Evolutionary conservation across 2,329 filamentous ascomycete species (phyloP), one percentile per base, ranked within the genome.

Genomic region (Neopestalotiopsis sp.): DNA sequence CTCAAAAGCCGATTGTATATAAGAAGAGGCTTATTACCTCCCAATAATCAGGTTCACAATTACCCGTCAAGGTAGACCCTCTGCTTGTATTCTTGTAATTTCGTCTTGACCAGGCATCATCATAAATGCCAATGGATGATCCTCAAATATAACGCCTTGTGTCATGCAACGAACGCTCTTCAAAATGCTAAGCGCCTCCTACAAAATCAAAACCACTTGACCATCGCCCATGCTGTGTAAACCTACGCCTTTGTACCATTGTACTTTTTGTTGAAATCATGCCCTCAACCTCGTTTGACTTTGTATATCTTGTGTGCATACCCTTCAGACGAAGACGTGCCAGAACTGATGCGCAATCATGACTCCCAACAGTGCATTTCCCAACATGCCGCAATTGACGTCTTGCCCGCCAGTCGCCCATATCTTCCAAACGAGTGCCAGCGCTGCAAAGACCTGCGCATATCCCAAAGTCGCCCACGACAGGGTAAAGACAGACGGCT

Each of bases 301-400:
- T 57, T 17, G 17, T 57, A 20, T 45, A 24, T 14, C 32, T 59
- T 57, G 56, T 57, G 56, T 28, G 57, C 17, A 57, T 17, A 38
- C 34, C 32, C 14, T 66, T 67, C 71, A 77, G 28, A 69, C 66
- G 61, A 79, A 76, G 6, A 75, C 72, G 68, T 79, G 77, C 75
- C 74, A 75, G 64, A 76, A 69, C 38, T 78, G 77, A 69, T 79
- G 77, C 65, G 72, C 69, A 20, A 78, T 75, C 65, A 72, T 73
- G 30, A 70, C 69, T 12, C 75, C 73, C 52, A 78, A 75, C 28
- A 78, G 68, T 10, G 69, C 72, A 66, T 74, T 78, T 60, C 77
- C 77, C 62, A 75, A 75, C 14, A 66, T 69, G 34, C 72, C 72
- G 34, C 70, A 74, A 28, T 71, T 70, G 28, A 69, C 67, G n/a